Conservation (phyloP, 306 rosid genomes). For the Gastrolobium bilobum region DNA sequence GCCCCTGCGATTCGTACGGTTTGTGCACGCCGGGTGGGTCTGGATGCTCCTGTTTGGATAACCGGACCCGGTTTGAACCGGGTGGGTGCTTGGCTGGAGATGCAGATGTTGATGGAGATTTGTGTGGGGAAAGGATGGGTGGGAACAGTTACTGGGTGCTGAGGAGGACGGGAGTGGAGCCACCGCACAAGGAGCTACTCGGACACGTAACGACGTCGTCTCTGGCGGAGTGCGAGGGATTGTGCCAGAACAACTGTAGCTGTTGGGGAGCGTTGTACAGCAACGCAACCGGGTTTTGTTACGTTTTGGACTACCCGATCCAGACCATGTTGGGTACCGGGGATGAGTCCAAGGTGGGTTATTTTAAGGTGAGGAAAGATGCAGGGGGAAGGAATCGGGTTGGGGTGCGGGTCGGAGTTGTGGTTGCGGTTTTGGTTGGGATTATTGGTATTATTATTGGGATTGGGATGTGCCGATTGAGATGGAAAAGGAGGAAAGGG, state of each 20-base stretch:
- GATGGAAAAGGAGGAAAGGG: slow-evolving; percentile 46
- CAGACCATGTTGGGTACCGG: slow-evolving; percentile 64
- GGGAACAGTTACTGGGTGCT: slow-evolving; percentile 54
- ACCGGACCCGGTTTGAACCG: slow-evolving; percentile 57
- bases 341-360: slow-evolving; percentile 74
- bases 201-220: slow-evolving; percentile 60
- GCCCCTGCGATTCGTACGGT: slow-evolving; percentile 85
- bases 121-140: slow-evolving; percentile 57
- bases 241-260: slow-evolving; percentile 69
- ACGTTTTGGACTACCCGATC: slow-evolving; percentile 70
- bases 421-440: slow-evolving; percentile 34
- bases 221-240: slow-evolving; percentile 60
- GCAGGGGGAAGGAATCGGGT: slow-evolving; percentile 47
- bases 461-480: slow-evolving; percentile 45
- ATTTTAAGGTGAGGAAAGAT: slow-evolving; percentile 74
- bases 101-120: slow-evolving; percentile 53
- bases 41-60: slow-evolving; percentile 78
- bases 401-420: slow-evolving; percentile 49
- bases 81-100: slow-evolving; percentile 53
- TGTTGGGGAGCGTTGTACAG: slow-evolving; percentile 87
- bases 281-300: slow-evolving; percentile 76
- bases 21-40: slow-evolving; percentile 69
- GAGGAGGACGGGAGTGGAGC: slow-evolving; percentile 71
- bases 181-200: slow-evolving; percentile 67
- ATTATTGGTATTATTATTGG: slow-evolving; percentile 46